A percentile compares a stretch with the other conserved stretches of the same genome.
These are phyloP conservation scores for Vachellia collinsii DNA, from an alignment of 306 rosid genomes.

Conservation along the genomic window DNA sequence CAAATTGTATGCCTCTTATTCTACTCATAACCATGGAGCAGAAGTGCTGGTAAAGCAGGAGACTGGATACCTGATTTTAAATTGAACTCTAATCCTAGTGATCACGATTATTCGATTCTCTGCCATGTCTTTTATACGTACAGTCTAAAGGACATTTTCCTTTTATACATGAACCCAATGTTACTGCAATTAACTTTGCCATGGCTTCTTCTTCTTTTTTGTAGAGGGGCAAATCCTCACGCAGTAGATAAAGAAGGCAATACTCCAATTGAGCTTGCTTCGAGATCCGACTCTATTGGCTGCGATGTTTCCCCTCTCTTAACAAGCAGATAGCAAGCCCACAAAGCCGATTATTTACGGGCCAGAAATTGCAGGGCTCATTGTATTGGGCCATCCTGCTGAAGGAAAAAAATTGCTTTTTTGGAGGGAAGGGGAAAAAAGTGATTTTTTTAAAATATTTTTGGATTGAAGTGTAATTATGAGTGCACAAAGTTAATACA, in stretches of 20 bases:
- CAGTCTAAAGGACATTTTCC: constrained; percentile 2
- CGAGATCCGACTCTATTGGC: constrained; percentile 42
- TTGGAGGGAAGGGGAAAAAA: neutral
- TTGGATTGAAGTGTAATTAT: neutral
- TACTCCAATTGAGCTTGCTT: constrained; percentile 52
- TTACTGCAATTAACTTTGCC: neutral
- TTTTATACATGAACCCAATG: neutral
- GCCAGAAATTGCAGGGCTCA: neutral
- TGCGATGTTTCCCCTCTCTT: constrained; percentile 49
- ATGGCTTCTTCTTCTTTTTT: constrained; percentile 1
- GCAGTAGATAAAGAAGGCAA: constrained; percentile 57
- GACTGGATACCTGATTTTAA: neutral
- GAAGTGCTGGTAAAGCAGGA: neutral
- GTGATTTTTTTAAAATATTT: neutral
- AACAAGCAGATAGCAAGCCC: constrained; percentile 42
- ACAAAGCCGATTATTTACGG: neutral
- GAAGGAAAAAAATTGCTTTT: neutral
- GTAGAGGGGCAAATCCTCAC: constrained; percentile 68
- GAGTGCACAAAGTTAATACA: neutral
- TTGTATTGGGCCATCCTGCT: neutral
- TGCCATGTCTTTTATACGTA: neutral
- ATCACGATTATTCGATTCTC: neutral
- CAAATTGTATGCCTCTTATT: neutral
- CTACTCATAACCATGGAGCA: neutral
- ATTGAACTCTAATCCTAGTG: neutral